Evolutionary conservation across 495 filamentous ascomycete genomes (phyloP).

Genomic region (Penicillium coprophilum): DNA sequence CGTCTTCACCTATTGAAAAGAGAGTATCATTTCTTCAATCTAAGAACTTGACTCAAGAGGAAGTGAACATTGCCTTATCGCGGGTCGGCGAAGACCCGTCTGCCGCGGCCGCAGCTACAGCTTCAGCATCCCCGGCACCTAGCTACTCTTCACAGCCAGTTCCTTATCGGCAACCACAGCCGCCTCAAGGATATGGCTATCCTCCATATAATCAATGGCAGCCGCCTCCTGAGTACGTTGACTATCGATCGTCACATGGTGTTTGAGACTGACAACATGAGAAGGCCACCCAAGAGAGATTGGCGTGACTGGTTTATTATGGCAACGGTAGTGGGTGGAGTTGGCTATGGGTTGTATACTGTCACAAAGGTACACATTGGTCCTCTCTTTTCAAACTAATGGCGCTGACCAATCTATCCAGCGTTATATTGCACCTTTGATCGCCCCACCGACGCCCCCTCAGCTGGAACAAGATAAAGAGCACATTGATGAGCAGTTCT

Average conservation of each 20-base stretch:
- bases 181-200: constrained; percentile 67
- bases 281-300: constrained; percentile 69
- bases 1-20: constrained; percentile 89
- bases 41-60: constrained; percentile 95
- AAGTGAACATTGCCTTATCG: constrained; percentile 81
- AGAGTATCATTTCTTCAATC: constrained; percentile 89
- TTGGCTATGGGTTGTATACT: constrained; percentile 82
- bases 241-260: not conserved
- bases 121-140: constrained; percentile 37
- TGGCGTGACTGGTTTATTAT: constrained; percentile 99
- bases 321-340: constrained; percentile 85
- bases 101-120: constrained; percentile 28
- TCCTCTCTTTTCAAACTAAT: not conserved
- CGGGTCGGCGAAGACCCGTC: constrained; percentile 63
- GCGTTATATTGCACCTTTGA: constrained; percentile 88
- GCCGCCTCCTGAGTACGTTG: constrained; percentile 60
- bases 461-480: constrained; percentile 92
- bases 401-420: constrained; percentile 31
- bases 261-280: constrained; percentile 17
- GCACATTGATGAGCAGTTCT: constrained; percentile 86
- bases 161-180: constrained; percentile 51
- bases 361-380: constrained; percentile 72
- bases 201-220: constrained; percentile 70
- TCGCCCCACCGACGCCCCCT: constrained; percentile 89
- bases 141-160: constrained; percentile 53